These are phyloP conservation scores for Aspergillus novoparasiticus DNA, from an alignment of 2,329 filamentous ascomycete genomes.

Conservation along the genomic window DNA sequence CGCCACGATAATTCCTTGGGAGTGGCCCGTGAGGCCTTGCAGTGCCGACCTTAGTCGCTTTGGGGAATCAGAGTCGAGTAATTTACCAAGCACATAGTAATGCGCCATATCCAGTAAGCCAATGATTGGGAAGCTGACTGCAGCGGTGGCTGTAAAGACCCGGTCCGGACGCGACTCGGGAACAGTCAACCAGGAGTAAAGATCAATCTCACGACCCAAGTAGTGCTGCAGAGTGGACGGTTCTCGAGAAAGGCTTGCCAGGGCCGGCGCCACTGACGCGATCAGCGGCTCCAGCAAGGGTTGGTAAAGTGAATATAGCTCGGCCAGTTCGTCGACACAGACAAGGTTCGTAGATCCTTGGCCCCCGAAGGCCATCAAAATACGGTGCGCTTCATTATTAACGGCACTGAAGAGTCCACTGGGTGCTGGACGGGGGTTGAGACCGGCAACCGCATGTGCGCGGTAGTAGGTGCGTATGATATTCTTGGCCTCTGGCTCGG, in stretches of 20 bases:
- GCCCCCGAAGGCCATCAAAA: slow-evolving; percentile 2
- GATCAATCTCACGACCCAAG: background rate
- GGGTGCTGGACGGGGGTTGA: background rate
- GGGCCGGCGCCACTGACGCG: background rate
- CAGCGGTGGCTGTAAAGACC: slow-evolving; percentile 36
- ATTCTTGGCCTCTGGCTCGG: background rate
- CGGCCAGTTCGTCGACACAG: background rate
- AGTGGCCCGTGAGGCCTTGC: slow-evolving; percentile 31
- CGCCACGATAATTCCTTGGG: slow-evolving; percentile 42
- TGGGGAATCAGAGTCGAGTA: background rate
- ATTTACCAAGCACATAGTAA: slow-evolving; percentile 1
- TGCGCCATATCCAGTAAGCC: slow-evolving; percentile 30
- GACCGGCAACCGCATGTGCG: background rate
- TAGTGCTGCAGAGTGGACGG: background rate
- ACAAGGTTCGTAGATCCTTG: background rate
- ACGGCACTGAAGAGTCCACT: background rate
- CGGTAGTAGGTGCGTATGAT: background rate
- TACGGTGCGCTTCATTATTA: background rate
- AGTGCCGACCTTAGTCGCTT: background rate
- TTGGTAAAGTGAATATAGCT: slow-evolving; percentile 2
- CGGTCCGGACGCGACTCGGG: slow-evolving; percentile 29
- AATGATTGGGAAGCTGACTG: slow-evolving; percentile 43
- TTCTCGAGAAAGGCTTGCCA: background rate
- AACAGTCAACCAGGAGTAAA: slow-evolving; percentile 18
- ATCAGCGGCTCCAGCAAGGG: background rate